Conservation (phyloP, 306 rosid genomes). For the Gillenia trifoliata region DNA sequence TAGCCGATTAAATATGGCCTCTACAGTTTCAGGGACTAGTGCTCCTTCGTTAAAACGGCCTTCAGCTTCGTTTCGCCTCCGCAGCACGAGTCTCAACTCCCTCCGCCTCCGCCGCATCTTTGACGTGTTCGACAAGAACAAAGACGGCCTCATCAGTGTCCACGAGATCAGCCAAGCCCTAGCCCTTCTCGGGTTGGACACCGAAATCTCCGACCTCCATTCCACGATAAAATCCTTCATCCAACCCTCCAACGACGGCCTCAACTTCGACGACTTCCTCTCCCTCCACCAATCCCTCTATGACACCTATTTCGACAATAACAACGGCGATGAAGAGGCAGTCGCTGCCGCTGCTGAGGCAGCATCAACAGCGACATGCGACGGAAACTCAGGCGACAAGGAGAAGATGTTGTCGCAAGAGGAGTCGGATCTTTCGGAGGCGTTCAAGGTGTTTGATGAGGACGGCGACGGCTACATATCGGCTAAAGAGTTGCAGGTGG, state of each 20-base stretch:
- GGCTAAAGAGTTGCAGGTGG: conserved; percentile 68
- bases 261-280: conserved; percentile 52
- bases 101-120: conserved; percentile 70
- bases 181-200: conserved; percentile 47
- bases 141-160: conserved; percentile 48
- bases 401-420: conserved; percentile 21
- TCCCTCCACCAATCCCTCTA: conserved; percentile 52
- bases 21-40: not conserved
- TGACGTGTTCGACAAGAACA: conserved; percentile 69
- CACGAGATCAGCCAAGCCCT: conserved; percentile 57
- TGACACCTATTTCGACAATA: conserved; percentile 43
- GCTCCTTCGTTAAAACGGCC: not conserved
- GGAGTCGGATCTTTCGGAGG: conserved; percentile 67
- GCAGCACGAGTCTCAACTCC: conserved; percentile 49
- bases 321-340: not conserved
- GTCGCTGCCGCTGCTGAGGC: not conserved
- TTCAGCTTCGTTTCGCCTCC: conserved; percentile 52
- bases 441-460: conserved; percentile 86
- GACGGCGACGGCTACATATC: conserved; percentile 82
- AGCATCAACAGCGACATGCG: not conserved
- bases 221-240: conserved; percentile 37
- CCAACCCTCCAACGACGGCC: conserved; percentile 46
- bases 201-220: conserved; percentile 43
- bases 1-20: not conserved
- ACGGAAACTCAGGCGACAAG: not conserved